Evolutionary conservation across 1,139 yeast genomes (phyloP).

Genomic region (Pichia sp.): DNA sequence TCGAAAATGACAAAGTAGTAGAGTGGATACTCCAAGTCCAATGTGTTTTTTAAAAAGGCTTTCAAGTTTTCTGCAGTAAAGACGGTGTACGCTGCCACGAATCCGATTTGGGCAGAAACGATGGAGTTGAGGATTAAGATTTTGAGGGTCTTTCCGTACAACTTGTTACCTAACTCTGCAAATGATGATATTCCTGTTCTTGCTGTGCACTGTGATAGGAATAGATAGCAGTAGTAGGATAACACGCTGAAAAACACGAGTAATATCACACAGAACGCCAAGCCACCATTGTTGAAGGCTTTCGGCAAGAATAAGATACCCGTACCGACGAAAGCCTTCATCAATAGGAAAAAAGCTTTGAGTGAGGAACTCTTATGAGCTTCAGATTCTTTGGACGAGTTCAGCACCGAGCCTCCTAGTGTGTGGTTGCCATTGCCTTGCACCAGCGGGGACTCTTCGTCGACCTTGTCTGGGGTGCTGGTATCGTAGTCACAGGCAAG

Average conservation of each 20-base stretch:
- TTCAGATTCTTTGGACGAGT: not conserved
- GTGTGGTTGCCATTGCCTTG: constrained; percentile 6
- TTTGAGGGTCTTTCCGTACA: constrained; percentile 61
- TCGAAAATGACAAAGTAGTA: constrained; percentile 48
- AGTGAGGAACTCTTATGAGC: constrained; percentile 54
- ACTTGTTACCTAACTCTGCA: constrained; percentile 65
- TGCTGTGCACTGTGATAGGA: constrained; percentile 53
- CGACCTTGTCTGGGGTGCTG: constrained; percentile 30
- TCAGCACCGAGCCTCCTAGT: not conserved
- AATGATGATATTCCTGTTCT: constrained; percentile 60
- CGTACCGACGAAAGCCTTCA: constrained; percentile 73
- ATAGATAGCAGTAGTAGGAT: constrained; percentile 67
- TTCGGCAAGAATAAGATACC: constrained; percentile 73
- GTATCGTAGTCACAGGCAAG: constrained; percentile 47
- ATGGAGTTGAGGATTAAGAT: constrained; percentile 57
- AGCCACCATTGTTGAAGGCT: constrained; percentile 72
- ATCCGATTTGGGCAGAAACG: constrained; percentile 67
- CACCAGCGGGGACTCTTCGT: constrained; percentile 48
- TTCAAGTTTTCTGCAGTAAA: constrained; percentile 66
- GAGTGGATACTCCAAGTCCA: constrained; percentile 36
- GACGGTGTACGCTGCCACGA: constrained; percentile 70
- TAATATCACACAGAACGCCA: constrained; percentile 50
- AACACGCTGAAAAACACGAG: constrained; percentile 56
- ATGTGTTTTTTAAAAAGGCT: constrained; percentile 51
- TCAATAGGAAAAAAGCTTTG: constrained; percentile 62